Conservation (phyloP, 345 rosid genomes). For the Kandelia obovata region DNA sequence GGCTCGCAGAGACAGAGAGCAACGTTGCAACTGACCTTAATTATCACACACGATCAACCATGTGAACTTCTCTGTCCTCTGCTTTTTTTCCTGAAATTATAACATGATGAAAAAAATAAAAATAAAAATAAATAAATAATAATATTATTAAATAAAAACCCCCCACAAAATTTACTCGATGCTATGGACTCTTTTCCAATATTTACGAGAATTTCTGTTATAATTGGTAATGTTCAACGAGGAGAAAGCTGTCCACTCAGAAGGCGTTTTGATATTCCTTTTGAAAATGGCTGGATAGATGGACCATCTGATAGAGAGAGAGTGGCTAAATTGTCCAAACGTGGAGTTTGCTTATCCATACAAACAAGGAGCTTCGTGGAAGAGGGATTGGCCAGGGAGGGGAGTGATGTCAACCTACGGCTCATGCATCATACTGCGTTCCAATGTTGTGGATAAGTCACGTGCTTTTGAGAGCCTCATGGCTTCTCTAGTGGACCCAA, state of each 20-base stretch:
- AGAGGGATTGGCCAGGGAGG: background rate
- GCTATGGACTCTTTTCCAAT: background rate
- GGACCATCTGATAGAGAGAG: background rate
- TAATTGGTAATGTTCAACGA: background rate
- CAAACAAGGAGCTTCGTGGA: background rate
- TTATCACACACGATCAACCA: background rate
- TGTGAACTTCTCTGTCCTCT: background rate
- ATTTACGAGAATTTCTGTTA: background rate
- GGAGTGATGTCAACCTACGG: background rate
- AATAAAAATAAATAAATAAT: too few relatives aligned
- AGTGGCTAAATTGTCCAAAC: background rate
- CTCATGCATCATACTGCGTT: too few relatives aligned
- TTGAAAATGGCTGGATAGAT: background rate
- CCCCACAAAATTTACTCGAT: background rate
- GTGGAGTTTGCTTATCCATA: constrained; percentile 22
- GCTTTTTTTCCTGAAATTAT: background rate
- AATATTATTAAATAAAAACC: too few relatives aligned
- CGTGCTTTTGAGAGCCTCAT: too few relatives aligned
- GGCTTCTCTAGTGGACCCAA: too few relatives aligned
- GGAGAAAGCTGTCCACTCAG: background rate
- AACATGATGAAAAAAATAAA: background rate
- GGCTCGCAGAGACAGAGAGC: background rate
- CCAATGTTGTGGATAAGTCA: too few relatives aligned
- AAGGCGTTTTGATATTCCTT: background rate
- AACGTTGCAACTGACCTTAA: background rate